These are phyloP conservation scores for Fusarium sp. DNA, from an alignment of 2,329 filamentous ascomycete species.

Conservation along the genomic window DNA sequence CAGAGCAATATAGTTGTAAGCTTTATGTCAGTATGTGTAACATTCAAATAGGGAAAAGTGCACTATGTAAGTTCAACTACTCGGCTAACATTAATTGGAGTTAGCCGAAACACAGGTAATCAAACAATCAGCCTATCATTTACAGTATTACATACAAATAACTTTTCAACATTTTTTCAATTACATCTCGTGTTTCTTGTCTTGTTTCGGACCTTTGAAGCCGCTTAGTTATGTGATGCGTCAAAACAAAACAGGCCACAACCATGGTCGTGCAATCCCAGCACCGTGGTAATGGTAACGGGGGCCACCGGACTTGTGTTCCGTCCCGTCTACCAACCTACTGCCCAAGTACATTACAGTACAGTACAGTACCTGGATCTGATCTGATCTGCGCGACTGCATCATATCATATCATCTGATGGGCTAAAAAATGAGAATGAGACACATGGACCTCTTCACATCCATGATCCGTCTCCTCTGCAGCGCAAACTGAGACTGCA, in stretches of 20 bases:
- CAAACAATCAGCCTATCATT: neutral
- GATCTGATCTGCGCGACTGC: neutral
- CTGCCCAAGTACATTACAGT: neutral
- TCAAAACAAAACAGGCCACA: constrained; percentile 1
- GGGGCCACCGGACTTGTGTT: constrained; percentile 4
- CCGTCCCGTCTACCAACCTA: neutral
- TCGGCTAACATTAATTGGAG: neutral
- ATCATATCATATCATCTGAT: neutral
- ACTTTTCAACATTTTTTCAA: neutral
- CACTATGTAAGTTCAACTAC: neutral
- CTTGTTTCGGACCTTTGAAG: constrained; percentile 1
- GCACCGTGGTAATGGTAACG: constrained; percentile 26
- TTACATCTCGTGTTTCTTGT: neutral
- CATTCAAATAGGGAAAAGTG: neutral
- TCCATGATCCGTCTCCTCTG: neutral
- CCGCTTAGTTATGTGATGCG: neutral
- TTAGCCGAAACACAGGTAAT: neutral
- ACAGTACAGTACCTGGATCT: neutral
- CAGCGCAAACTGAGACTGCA: neutral
- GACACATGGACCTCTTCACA: neutral
- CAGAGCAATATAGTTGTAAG: neutral
- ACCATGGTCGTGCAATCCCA: constrained; percentile 9
- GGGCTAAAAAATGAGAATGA: neutral
- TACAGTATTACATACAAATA: neutral
- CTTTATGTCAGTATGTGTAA: neutral